A percentile compares a stretch with the other conserved stretches of the same genome.
Conservation (phyloP, 768 basidiomycete genomes). For the Pulveroboletus sp. region DNA sequence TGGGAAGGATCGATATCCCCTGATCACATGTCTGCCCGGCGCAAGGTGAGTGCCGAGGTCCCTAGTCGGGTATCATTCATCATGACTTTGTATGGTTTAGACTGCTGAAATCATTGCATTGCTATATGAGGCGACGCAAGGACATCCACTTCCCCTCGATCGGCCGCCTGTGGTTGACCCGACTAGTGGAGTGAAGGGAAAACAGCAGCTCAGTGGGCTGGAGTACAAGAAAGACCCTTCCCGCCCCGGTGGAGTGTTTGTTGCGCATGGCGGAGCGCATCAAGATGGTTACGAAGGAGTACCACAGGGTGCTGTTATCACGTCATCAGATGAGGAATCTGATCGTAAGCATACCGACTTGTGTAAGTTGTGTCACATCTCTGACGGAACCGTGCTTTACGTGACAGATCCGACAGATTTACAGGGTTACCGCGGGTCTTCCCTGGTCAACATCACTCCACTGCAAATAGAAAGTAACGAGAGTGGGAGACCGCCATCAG, state of each 20-base stretch:
- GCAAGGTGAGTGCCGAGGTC: conserved; percentile 56
- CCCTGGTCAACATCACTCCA: conserved; percentile 58
- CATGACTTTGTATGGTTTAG: conserved; percentile 36
- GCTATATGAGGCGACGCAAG: conserved; percentile 90
- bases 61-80: not conserved
- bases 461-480: conserved; percentile 37
- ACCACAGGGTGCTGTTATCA: conserved; percentile 53
- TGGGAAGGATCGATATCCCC: conserved; percentile 88
- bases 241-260: conserved; percentile 80
- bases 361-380: conserved; percentile 7
- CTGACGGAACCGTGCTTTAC: conserved; percentile 2
- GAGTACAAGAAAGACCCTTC: conserved; percentile 77
- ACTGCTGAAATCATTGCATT: conserved; percentile 90
- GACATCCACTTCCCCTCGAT: conserved; percentile 50
- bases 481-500: conserved; percentile 14
- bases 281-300: conserved; percentile 50
- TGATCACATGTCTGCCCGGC: conserved; percentile 91
- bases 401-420: conserved; percentile 16
- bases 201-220: conserved; percentile 48
- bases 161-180: conserved; percentile 71
- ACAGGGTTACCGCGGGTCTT: conserved; percentile 23
- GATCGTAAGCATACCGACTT: conserved; percentile 44
- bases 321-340: conserved; percentile 41
- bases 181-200: conserved; percentile 64
- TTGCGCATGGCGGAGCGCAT: conserved; percentile 52